Base-by-base conservation (phyloP, 768 basidiomycete genomes). In the Lentinula guzmanii region DNA sequence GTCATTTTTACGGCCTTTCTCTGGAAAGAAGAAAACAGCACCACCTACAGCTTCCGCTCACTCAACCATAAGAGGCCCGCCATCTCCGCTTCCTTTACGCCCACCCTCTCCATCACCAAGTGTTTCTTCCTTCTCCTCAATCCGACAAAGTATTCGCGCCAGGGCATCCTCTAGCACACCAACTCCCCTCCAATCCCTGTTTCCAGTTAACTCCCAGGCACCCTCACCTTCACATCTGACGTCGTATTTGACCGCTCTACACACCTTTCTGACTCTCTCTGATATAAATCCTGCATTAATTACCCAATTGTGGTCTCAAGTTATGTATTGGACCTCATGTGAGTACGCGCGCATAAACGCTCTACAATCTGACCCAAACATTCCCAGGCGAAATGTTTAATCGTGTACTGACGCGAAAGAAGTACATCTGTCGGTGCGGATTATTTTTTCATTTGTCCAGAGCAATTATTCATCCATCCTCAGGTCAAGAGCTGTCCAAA, bases 261-360 rank as follows among this genome's bases (percentile, higher is more conserved):
- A 98, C 61, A 86, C 90, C 11, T 75, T 98, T 35, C 79, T 99
- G 15, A 83, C 86, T 21, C 76, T 94, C 42, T 93, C 95, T 52
- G 91, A 95, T 61, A 84, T 98, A 65, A 98, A 98, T 69, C 93
- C 97, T 13, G 87, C 83, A 7, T 77, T 98, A 16, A 87, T 86
- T 55, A 86, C 89, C 5, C 97, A 99, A 71, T 80, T 95, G 54
- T 96, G 95, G 87, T 95, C 94, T 1, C 97, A 99, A 73, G 86
- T 97, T n/a, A 89, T 97, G 79, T 98, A 95, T 71, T 99, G 97
- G 97, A 89, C 94, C 58, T 89, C 94, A 24, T 93, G 94, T 91
- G 79, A 79, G 87, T 71, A n/a, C 66, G 24, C 34, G 11, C 31
- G 11, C n/a, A 41, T 8, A 5, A 56, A 15, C 24, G 41, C 11